phyloP scores from a whole-genome alignment of 2,329 filamentous ascomycete species.

The Thelonectria olida region DNA sequence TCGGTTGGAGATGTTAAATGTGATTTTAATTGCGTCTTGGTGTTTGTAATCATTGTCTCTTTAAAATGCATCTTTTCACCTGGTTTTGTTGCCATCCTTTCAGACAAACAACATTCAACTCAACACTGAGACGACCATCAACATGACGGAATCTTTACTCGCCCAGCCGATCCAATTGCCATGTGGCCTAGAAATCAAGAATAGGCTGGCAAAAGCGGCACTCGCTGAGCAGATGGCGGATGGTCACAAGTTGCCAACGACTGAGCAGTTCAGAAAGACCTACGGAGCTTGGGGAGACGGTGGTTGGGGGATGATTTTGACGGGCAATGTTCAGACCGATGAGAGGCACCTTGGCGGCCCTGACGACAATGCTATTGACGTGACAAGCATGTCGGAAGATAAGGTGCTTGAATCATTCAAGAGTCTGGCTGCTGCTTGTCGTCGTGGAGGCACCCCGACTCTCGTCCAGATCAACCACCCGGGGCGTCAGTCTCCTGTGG shows the following conservation, averaged over 20 bases:
- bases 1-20: no score
- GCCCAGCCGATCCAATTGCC: slow-evolving; percentile 57
- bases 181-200: slow-evolving; percentile 64
- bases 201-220: slow-evolving; percentile 62
- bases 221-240: slow-evolving; percentile 57
- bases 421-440: slow-evolving; percentile 45
- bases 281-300: slow-evolving; percentile 64
- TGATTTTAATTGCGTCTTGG: no score
- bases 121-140: no score
- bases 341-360: slow-evolving; percentile 46
- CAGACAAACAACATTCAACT: no score
- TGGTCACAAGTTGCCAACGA: slow-evolving; percentile 53
- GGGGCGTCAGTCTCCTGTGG: slow-evolving; percentile 53
- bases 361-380: slow-evolving; percentile 45
- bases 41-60: no score
- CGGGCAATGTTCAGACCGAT: slow-evolving; percentile 58
- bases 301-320: slow-evolving; percentile 61
- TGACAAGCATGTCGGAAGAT: slow-evolving; percentile 18
- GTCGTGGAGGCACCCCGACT: slow-evolving; percentile 45
- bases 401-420: slow-evolving; percentile 49
- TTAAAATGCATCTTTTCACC: no score
- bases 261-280: slow-evolving; percentile 49
- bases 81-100: background rate
- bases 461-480: slow-evolving; percentile 59
- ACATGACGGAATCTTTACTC: slow-evolving; percentile 25